These are phyloP conservation scores for Trametes cingulata DNA, from an alignment of 768 basidiomycete species.

Conservation along the genomic window DNA sequence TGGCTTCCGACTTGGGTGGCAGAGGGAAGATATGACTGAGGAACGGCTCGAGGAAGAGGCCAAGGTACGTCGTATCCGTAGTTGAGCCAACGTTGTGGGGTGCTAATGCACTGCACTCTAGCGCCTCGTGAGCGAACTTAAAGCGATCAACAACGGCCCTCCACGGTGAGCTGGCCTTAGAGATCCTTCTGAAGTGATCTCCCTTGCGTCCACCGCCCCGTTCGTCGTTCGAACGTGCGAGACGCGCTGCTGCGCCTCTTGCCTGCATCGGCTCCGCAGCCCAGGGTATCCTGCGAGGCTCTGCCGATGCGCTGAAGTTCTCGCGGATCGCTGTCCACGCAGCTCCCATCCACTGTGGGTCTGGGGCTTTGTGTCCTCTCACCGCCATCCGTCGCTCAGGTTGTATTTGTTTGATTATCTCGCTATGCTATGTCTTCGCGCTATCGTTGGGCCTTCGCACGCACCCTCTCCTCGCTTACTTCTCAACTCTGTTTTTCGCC, in stretches of 20 bases:
- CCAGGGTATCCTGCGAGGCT: no score
- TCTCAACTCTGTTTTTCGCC: neutral
- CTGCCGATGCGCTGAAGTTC: no score
- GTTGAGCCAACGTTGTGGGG: no score
- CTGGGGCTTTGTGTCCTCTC: no score
- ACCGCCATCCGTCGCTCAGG: neutral
- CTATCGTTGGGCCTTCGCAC: constrained; percentile 4
- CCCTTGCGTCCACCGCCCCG: no score
- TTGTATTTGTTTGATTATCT: constrained; percentile 19
- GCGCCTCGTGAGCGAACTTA: constrained; percentile 21
- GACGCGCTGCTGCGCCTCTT: neutral
- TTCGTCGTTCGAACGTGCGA: no score
- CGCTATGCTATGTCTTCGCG: constrained; percentile 23
- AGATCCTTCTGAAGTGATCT: no score
- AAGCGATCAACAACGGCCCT: constrained; percentile 1
- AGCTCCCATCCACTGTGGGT: no score
- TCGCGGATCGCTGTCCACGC: no score
- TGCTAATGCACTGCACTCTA: neutral
- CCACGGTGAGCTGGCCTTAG: neutral
- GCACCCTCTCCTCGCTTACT: neutral
- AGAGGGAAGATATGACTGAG: constrained; percentile 38
- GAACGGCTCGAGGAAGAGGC: constrained; percentile 55
- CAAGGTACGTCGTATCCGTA: constrained; percentile 41
- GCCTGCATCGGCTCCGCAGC: neutral
- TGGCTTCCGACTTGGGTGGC: constrained; percentile 59